Conservation (phyloP, 495 filamentous ascomycete genomes). For the Recurvomyces mirabilis region DNA sequence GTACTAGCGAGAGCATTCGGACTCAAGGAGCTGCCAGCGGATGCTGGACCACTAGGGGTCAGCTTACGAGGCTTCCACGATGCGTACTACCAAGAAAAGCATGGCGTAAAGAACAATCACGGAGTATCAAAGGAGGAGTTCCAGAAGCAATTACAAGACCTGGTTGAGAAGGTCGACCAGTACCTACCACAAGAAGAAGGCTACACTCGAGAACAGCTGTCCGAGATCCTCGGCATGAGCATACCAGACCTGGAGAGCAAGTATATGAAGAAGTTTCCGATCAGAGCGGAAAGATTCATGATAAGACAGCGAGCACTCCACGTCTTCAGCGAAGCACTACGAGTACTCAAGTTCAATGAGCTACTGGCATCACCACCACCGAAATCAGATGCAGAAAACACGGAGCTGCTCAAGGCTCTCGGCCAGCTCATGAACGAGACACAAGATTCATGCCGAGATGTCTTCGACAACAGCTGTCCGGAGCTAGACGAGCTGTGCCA, state of each 20-base stretch:
- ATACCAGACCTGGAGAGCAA: conserved; percentile 58
- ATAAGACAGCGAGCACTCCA: conserved; percentile 78
- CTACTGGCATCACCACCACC: conserved; percentile 42
- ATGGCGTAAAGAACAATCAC: conserved; percentile 36
- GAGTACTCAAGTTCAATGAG: conserved; percentile 70
- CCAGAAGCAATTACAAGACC: conserved; percentile 54
- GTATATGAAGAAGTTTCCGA: conserved; percentile 75
- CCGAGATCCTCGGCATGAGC: conserved; percentile 54
- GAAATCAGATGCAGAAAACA: conserved; percentile 38
- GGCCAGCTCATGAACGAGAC: conserved; percentile 84
- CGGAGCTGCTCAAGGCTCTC: conserved; percentile 53
- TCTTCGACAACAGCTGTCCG: conserved; percentile 81
- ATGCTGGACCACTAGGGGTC: conserved; percentile 73
- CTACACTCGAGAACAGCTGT: conserved; percentile 81
- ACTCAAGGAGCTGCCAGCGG: conserved; percentile 54
- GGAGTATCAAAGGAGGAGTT: conserved; percentile 32
- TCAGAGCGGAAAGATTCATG: conserved; percentile 78
- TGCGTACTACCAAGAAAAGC: conserved; percentile 57
- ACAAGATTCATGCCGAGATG: conserved; percentile 69
- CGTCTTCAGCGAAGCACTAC: conserved; percentile 78
- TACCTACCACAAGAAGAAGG: conserved; percentile 63
- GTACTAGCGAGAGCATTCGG: conserved; percentile 50
- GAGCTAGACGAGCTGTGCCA: conserved; percentile 80
- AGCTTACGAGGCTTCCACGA: conserved; percentile 80
- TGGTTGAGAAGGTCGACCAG: conserved; percentile 52